Evolutionary conservation across 2,329 filamentous ascomycete species (phyloP), one percentile per base, ranked within the genome.

Genomic region (Aspergillus viridinutans): DNA sequence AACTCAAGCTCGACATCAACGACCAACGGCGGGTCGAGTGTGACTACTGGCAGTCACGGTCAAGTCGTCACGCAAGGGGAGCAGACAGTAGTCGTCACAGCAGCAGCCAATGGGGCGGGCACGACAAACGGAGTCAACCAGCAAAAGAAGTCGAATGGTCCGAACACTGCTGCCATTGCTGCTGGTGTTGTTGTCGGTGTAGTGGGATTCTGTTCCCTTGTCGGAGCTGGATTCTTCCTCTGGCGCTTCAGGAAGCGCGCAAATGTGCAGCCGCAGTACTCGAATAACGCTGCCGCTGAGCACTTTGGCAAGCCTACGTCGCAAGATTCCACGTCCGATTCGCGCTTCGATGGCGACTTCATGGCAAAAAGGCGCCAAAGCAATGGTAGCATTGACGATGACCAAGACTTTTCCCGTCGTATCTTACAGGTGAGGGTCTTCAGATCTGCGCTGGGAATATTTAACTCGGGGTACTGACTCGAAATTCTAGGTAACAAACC

Each of bases 341-440:
- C 90, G 45, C 86, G 93, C 55, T 85, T 97, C 56, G 93, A 97
- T 64, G 91, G 92, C 7, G 87, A 82, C 56, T 84, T 92, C 62
- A 87, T 95, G 83, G 87, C 88, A 57, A 85, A 92, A 66, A 83
- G 91, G 70, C 85, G 92, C 75, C 84, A 93, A 78, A 97, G 93
- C 76, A 90, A 94, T 69, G 93, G 93, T 65, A 97, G 92, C 75
- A 97, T 97, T 74, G 93, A 92, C 53, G 93, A 97, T 74, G 95
- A 97, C 76, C 87, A 96, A 76, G 93, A 97, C 74, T 97, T 96
- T 78, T 97, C 93, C 61, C 86, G 93, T 78, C 89, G 90, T 78
- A 97, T 97, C 76, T 84, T 97, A 71, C 90, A 95, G 86, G 93
- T 96, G 83, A 64, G 84, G 78, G 49, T 9, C 9, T 12, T 50